Evolutionary conservation across 768 basidiomycete genomes (phyloP), one percentile per base, ranked within the genome.

Genomic region (Hygrophorus russula): DNA sequence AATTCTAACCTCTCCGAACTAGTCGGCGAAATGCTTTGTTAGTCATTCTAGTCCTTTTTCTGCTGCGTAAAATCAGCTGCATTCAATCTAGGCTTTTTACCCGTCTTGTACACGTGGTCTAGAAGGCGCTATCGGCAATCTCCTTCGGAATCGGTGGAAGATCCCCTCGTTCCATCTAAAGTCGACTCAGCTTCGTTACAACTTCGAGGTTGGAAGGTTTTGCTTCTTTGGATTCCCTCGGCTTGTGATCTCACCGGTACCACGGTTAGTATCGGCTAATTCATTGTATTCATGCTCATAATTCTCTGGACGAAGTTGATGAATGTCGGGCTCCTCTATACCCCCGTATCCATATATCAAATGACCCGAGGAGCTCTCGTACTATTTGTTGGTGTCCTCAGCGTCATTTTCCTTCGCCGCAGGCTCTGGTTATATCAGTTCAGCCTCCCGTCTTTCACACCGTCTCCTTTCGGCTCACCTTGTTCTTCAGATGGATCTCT

Each of bases 341-440:
- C 92, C 1, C 94, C 94, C 20, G 96, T 99, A 43, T 92, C 88
- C 34, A 90, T 97, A 53, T 98, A 89, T 68, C 94, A 96, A 62
- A 94, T 96, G 92, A 89, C 82, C 48, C 80, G 85, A 46, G 92
- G 93, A 40, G 84, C 90, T 34, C 78, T 96, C 45, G 90, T 96
- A 38, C 74, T 94, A 42, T 98, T 92, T 63, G 94, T 98, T 47
- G 94, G 91, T 36, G 56, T 87, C 44, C 76, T 98, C 52, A 87
- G 83, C 40, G 92, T 98, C 55, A 59, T 92, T 45, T 98, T 98
- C 71, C 78, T 99, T 46, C 75, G 72, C 39, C 80, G 93, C 51
- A 75, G 73, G 48, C 76, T 94, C 36, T 88, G 80, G 77, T 68
- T 87, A 42, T 93, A 93, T 60, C 92, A 96, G 82, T 89, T 57